Evolutionary conservation across 1,284 basidiomycete genomes (phyloP), one percentile per base, ranked within the genome.

Genomic region (Peniophora sp.): DNA sequence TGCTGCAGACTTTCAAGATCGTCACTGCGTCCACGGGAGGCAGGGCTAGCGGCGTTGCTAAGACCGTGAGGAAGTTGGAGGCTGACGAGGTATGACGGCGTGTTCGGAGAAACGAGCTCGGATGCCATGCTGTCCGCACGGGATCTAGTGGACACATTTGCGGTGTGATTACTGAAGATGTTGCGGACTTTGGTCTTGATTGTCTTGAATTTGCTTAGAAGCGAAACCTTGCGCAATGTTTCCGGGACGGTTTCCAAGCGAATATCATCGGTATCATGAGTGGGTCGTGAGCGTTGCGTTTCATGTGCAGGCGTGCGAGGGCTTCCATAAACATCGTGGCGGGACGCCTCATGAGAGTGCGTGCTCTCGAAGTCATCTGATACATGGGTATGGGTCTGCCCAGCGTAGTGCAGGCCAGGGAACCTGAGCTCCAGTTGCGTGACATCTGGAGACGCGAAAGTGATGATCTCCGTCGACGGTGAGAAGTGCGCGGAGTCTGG

Each of bases 371-470:
- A n/a, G 47, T 36, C 2, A 49, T 47, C 11, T 47, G 49, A 6
- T 20, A 47, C 51, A 54, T 12, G 27, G 6, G 12, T 32, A 5
- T 5, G 27, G 5, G 6, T 32, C 27, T 59, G 27, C 35, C 35
- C 12, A 18, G 36, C n/a, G 8, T 41, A 5, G 37, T 41, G n/a
- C 8, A 20, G n/a, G n/a, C 37, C 35, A 20, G 55, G 39, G 17
- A 46, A 37, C 8, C 44, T 54, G 22, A 57, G 48, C 5, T 48
- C 51, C 47, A 63, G 59, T 44, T 59, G 60, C 48, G 64, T 67
- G n/a, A 63, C 59, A 15, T 58, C 58, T 24, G 66, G 67, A n/a
- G 66, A 68, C 24, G 61, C 55, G 9, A 65, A 55, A 45, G 56
- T 15, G 23, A 52, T 52, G 49, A 55, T 8, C 49, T 53, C 50